Conservation (phyloP, 345 rosid genomes). For the Nasturtium officinale region DNA sequence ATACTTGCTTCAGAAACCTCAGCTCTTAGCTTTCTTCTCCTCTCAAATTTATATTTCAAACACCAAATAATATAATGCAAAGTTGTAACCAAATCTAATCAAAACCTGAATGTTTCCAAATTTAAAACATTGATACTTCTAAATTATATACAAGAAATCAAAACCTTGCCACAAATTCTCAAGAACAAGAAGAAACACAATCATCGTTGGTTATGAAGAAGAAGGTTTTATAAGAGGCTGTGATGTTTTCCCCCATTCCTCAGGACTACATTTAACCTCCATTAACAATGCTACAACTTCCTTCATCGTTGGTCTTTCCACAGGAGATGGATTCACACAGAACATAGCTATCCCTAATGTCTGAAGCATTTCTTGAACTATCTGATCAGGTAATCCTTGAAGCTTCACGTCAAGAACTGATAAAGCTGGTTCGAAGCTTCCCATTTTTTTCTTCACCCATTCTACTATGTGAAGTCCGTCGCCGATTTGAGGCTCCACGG, state of each 20-base stretch:
- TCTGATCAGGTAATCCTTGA: constrained; percentile 82
- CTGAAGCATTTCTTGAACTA: constrained; percentile 96
- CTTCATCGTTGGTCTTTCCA: constrained; percentile 90
- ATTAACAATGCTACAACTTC: constrained; percentile 86
- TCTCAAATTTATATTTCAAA: neutral
- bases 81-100: constrained; percentile 10
- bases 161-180: constrained; percentile 25
- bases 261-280: constrained; percentile 90
- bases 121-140: constrained; percentile 40
- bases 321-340: constrained; percentile 88
- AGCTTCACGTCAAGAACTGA: constrained; percentile 77
- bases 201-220: constrained; percentile 46
- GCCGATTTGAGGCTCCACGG: constrained; percentile 65
- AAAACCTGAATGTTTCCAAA: neutral
- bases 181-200: constrained; percentile 33
- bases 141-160: constrained; percentile 60
- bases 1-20: constrained; percentile 50
- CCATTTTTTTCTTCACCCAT: constrained; percentile 97
- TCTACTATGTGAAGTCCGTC: constrained; percentile 90
- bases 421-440: constrained; percentile 84
- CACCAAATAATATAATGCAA: constrained; percentile 9
- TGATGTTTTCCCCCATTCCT: constrained; percentile 89
- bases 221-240: constrained; percentile 90
- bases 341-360: constrained; percentile 92
- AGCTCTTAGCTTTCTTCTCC: constrained; percentile 14